A percentile compares a stretch with the other conserved stretches of the same genome.
Evolutionary conservation across 305 asterid genomes (phyloP).

Genomic region (Fraxinus xanthoxyloides): DNA sequence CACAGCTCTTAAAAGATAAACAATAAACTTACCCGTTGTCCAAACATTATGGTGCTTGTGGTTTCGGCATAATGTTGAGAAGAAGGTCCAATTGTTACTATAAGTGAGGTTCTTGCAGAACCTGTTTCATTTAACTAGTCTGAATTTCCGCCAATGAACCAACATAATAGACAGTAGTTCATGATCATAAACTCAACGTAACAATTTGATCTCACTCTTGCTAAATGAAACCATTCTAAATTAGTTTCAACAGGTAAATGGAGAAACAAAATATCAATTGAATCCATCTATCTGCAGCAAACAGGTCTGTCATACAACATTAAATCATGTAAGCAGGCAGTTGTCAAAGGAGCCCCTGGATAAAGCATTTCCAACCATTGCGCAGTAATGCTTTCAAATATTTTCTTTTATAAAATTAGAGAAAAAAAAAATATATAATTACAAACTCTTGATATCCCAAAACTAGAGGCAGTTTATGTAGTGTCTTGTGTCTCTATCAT

Average conservation of each 20-base stretch:
- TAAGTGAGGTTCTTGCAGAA: slow-evolving; percentile 93
- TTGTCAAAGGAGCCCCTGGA: neutral
- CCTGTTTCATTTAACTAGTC: slow-evolving; percentile 49
- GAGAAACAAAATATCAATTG: neutral
- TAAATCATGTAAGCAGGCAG: neutral
- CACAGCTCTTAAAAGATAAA: neutral
- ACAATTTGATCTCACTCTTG: neutral
- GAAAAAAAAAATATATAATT: neutral
- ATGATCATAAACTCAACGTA: neutral
- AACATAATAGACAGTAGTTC: neutral
- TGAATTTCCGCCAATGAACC: slow-evolving; percentile 14
- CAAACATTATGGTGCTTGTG: slow-evolving; percentile 89
- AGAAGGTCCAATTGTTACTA: slow-evolving; percentile 83
- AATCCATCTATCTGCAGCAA: neutral
- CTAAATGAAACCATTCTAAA: neutral
- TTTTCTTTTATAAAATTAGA: neutral
- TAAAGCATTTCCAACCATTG: neutral
- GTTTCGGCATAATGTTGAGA: slow-evolving; percentile 88
- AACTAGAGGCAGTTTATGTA: neutral
- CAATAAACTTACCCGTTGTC: slow-evolving; percentile 76
- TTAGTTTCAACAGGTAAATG: neutral
- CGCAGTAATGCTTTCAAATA: neutral
- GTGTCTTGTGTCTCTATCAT: neutral
- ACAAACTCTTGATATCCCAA: neutral
- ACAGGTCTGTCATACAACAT: neutral